Percentiles rank a stretch among this genome's conserved stretches.
Evolutionary conservation across 2,329 filamentous ascomycete species (phyloP).

Genomic region (Sporothrix pallida): DNA sequence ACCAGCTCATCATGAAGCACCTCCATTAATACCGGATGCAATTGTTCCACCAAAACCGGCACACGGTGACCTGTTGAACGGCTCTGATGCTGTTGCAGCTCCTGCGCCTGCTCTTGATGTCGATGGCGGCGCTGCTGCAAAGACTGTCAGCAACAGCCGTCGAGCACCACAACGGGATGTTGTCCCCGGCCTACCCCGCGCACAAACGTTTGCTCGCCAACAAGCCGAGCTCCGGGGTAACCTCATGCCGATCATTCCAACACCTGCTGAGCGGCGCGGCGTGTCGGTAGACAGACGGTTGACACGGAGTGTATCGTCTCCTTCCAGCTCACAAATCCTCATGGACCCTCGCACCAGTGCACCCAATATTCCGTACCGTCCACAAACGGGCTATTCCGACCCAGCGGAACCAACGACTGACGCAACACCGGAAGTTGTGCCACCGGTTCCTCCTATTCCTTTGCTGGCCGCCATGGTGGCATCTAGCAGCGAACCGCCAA

Average conservation of each 20-base stretch:
- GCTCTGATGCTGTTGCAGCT: not conserved
- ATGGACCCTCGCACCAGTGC: constrained; percentile 56
- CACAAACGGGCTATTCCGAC: constrained; percentile 22
- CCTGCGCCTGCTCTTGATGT: not conserved
- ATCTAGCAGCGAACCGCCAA: constrained; percentile 4
- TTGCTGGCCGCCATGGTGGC: not conserved
- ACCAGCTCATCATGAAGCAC: not conserved
- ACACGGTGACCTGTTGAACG: not conserved
- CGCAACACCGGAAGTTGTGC: constrained; percentile 18
- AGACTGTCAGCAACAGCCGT: constrained; percentile 41
- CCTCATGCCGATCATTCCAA: constrained; percentile 68
- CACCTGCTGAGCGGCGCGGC: constrained; percentile 71
- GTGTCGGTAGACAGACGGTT: constrained; percentile 64
- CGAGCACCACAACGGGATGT: constrained; percentile 62
- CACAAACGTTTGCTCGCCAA: constrained; percentile 81
- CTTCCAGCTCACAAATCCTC: constrained; percentile 45
- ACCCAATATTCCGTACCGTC: constrained; percentile 48
- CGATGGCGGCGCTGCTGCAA: not conserved
- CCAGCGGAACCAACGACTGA: constrained; percentile 25
- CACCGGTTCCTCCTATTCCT: constrained; percentile 33
- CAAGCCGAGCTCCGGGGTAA: constrained; percentile 79
- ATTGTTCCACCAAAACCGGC: not conserved
- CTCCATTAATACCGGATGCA: not conserved
- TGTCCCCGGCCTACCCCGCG: constrained; percentile 77
- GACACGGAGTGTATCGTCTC: constrained; percentile 47